Evolutionary conservation across 495 filamentous ascomycete genomes (phyloP).

Genomic region (Neurospora sp.): DNA sequence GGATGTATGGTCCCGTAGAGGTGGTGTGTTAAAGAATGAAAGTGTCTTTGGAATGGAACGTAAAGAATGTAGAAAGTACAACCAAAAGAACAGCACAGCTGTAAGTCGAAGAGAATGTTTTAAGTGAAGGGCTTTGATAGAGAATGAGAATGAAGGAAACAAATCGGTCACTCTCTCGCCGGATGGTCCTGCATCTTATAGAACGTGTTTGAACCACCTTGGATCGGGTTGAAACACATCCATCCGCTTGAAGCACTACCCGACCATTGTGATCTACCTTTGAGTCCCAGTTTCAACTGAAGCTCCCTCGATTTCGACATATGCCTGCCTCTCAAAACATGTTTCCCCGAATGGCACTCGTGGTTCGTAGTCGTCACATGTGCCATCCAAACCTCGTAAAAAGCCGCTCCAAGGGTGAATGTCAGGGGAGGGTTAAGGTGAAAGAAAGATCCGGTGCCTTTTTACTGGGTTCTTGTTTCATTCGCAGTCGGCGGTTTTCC

Average conservation of each 20-base stretch:
- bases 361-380: background rate
- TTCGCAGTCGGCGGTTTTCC: background rate
- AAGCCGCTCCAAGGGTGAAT: background rate
- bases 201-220: background rate
- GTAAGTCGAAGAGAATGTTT: conserved; percentile 2
- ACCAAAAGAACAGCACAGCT: conserved; percentile 19
- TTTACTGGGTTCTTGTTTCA: background rate
- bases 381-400: background rate
- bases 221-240: background rate
- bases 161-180: background rate
- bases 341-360: background rate
- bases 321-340: background rate
- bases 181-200: background rate
- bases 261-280: background rate
- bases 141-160: background rate
- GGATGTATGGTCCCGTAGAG: background rate
- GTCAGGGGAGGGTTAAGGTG: background rate
- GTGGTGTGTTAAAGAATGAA: background rate
- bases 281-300: background rate
- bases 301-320: background rate
- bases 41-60: background rate
- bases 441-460: background rate
- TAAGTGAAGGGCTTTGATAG: background rate
- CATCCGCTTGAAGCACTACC: background rate
- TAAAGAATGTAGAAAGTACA: background rate